These are phyloP conservation scores for Sporormia fimetaria DNA, from an alignment of 495 filamentous ascomycete genomes.

Conservation along the genomic window DNA sequence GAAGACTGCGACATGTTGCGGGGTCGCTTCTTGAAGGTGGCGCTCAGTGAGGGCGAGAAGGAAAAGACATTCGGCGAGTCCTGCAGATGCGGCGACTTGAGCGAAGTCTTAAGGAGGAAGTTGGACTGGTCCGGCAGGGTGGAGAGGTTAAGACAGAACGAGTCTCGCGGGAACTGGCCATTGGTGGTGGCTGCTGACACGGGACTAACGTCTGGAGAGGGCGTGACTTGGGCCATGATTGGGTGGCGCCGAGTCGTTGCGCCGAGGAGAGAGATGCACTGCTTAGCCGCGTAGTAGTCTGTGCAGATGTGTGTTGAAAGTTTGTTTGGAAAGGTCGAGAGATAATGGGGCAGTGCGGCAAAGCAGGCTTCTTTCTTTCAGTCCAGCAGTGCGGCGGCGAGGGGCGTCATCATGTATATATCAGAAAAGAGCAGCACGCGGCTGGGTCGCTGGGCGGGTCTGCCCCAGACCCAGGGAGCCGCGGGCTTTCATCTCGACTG, in stretches of 20 bases:
- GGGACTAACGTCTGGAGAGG: conserved; percentile 28
- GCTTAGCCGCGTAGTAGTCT: conserved; percentile 11
- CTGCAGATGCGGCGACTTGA: conserved; percentile 24
- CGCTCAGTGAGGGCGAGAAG: conserved; percentile 6
- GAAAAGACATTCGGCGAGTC: conserved; percentile 23
- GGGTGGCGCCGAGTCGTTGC: conserved; percentile 13
- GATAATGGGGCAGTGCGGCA: not conserved
- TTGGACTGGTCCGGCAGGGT: conserved; percentile 24
- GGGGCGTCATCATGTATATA: conserved; percentile 14
- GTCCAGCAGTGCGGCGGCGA: not conserved
- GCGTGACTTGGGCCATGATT: conserved; percentile 25
- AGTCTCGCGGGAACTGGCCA: conserved; percentile 25
- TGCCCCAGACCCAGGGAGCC: conserved; percentile 7
- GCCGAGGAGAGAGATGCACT: conserved; percentile 13
- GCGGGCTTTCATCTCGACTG: conserved; percentile 11
- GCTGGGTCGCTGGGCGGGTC: conserved; percentile 4
- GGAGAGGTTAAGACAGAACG: conserved; percentile 26
- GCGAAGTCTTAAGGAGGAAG: conserved; percentile 21
- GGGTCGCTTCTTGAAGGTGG: conserved; percentile 23
- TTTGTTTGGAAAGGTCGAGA: no score
- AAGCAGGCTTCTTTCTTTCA: no score
- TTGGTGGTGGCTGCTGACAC: conserved; percentile 28
- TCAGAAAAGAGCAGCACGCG: conserved; percentile 5
- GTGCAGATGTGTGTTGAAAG: conserved; percentile 5
- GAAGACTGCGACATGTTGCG: conserved; percentile 30